A percentile compares a stretch with the other conserved stretches of the same genome.
Evolutionary conservation across 148 eudicot genomes (phyloP).

Genomic region (Spergularia marina): DNA sequence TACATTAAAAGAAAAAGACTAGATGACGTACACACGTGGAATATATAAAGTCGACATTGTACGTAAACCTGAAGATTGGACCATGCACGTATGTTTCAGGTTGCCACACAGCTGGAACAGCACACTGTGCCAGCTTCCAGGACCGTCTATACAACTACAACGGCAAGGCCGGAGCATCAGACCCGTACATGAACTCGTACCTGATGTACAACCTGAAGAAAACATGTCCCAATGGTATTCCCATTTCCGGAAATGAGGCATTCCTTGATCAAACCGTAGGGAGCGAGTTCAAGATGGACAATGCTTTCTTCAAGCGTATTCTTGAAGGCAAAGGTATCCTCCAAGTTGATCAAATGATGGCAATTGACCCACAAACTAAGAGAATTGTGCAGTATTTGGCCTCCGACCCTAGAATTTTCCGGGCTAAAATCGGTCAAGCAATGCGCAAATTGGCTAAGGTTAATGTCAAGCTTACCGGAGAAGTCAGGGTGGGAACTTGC

Average conservation of each 20-base stretch:
- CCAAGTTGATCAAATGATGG: constrained; percentile 24
- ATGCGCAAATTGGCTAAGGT: constrained; percentile 24
- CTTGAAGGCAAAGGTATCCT: constrained; percentile 19
- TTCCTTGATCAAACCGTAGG: constrained; percentile 30
- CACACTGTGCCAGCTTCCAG: constrained; percentile 25
- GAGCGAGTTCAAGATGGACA: constrained; percentile 27
- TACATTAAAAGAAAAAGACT: too few species aligned
- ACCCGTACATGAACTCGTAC: constrained; percentile 34
- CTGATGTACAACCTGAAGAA: constrained; percentile 26
- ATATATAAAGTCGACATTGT: too few species aligned
- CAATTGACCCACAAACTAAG: constrained; percentile 18
- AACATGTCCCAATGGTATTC: constrained; percentile 32
- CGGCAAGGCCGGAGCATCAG: background rate
- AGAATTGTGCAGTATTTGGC: constrained; percentile 15
- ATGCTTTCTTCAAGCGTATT: constrained; percentile 14
- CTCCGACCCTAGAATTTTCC: background rate
- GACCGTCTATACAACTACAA: constrained; percentile 27
- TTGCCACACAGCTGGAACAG: constrained; percentile 26
- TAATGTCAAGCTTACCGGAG: constrained; percentile 16
- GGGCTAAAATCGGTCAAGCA: constrained; percentile 18
- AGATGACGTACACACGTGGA: too few species aligned
- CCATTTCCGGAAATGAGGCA: constrained; percentile 1
- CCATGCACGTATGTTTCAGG: background rate
- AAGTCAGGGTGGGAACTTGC: constrained; percentile 19
- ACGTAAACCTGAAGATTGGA: too few species aligned